Percentiles rank a stretch among this genome's conserved stretches.
phyloP scores from a whole-genome alignment of 306 rosid species.

The Cicer chorassanicum region DNA sequence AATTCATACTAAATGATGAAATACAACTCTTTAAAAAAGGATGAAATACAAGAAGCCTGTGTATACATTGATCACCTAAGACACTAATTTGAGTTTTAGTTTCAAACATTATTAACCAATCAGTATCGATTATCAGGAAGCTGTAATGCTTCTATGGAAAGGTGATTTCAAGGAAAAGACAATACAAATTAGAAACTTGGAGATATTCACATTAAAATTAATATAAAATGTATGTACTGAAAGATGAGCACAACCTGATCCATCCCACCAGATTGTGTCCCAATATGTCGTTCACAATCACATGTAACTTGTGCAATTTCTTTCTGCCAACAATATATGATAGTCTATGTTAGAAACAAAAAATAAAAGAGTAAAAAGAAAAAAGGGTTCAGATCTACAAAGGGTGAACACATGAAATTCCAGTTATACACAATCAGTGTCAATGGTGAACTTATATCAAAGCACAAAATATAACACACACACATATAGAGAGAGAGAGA shows the following conservation, averaged over 20 bases:
- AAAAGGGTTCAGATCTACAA: conserved; percentile 20
- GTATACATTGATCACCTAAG: neutral
- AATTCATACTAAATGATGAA: conserved; percentile 8
- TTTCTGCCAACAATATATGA: conserved; percentile 65
- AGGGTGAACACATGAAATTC: conserved; percentile 14
- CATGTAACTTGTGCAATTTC: conserved; percentile 93
- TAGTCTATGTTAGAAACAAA: conserved; percentile 44
- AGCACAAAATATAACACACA: too few species aligned
- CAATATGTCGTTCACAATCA: conserved; percentile 88
- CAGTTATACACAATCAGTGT: conserved; percentile 10
- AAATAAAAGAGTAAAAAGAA: conserved; percentile 6
- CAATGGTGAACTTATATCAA: conserved; percentile 6
- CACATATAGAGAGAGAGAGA: too few species aligned
- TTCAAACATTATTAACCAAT: conserved; percentile 19
- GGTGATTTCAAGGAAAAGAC: conserved; percentile 17
- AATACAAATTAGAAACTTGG: neutral
- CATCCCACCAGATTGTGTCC: conserved; percentile 99
- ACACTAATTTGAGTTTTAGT: neutral
- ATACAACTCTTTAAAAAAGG: neutral
- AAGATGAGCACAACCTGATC: conserved; percentile 71
- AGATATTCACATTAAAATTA: conserved; percentile 29
- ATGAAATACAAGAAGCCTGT: conserved; percentile 30
- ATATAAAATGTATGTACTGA: conserved; percentile 19
- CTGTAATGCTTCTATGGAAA: conserved; percentile 1
- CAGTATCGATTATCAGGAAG: conserved; percentile 21